Base-by-base conservation (phyloP, 2,329 filamentous ascomycete species). In the Paramyrothecium roridum region DNA sequence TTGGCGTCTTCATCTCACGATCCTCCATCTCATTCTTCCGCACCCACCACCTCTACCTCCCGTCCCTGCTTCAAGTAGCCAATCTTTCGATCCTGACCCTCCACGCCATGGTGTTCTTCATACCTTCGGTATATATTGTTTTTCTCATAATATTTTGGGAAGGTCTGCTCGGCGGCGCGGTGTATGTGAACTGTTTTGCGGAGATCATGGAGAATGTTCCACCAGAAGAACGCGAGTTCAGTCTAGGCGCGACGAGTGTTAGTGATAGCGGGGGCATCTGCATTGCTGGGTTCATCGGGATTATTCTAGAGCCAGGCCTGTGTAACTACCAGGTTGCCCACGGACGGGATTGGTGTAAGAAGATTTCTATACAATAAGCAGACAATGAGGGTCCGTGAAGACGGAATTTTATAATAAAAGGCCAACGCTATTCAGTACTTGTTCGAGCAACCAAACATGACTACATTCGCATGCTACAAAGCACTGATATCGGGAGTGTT, bases 181-280 rank as follows among this genome's bases (percentile, higher is more conserved):
- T 98, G 0, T 99, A 99, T 65, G 93, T 98, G 57, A 96, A 93
- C 65, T 96, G 93, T 0, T 99, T 98, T 72, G 91, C 93, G 0
- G 90, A 96, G 68, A 97, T 99, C 58, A 88, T 91, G 69, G 91
- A 97, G 65, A 86, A 87, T 8, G 86, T 97, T 1, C 85, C 86
- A 0, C 76, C 81, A 4, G 83, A 86, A 33, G 92, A 97, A 53
- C 82, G 93, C 7, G 95, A 99, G 73, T 98, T 98, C 67, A 96
- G 91, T 57, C 76, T 99, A 2, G 87, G 90, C 0, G 93, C 93
- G 0, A 95, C 92, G 3, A 96, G 89, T 23, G 93, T 97, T 45
- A 96, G 91, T 67, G 95, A 98, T 70, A 95, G 90, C 45, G 93
- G 78, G 0, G 93, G 95, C 0, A 96, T 98, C 34, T 96, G 91